Base-by-base conservation (phyloP, 164 flowering plant genomes). In the Magnolia sinica region DNA sequence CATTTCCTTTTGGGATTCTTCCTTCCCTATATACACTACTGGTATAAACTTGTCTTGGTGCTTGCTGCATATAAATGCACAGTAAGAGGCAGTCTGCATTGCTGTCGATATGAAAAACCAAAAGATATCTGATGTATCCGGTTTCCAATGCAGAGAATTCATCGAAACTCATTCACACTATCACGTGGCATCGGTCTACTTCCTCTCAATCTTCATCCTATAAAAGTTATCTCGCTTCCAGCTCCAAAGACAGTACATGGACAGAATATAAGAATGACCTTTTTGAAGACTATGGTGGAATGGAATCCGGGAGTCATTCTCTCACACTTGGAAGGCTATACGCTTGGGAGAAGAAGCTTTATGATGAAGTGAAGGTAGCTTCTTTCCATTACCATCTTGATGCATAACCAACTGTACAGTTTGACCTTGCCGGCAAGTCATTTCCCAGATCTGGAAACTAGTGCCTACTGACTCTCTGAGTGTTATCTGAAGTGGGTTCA, bases 301-400 rank as follows among this genome's bases (percentile, higher is more conserved):
- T 95, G 98, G 87, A 83, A 75, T 89, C 98, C 1, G 98, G 98
- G 55, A 91, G 98, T 84, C 98, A 93, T 80, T 93, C 96, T 2
- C 80, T 87, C 22, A 95, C 98, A 0, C 85, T 95, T 13, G 98
- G 87, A 76, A 85, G 98, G 75, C 81, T 93, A 9, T 93, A 91
- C 84, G 98, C 97, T 72, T 95, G 98, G 98, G 98, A 95, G 76
- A 95, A 93, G 89, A 95, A 95, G 86, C 92, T 95, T 1, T 95
- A 89, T 75, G 93, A 95, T 82, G 97, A 95, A 78, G 98, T 95
- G 64, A 95, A 95, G 97, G 98, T 93, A 87, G 69, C 49, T 45
- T 11, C 23, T 61, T 71, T 50, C 55, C 67, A 66, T 65, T 22
- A 27, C 45, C 45, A 5, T 37, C 7, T 37, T 37, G 63, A 52